Conservation (phyloP, 257 asterid species). For the Verbascum thapsus region DNA sequence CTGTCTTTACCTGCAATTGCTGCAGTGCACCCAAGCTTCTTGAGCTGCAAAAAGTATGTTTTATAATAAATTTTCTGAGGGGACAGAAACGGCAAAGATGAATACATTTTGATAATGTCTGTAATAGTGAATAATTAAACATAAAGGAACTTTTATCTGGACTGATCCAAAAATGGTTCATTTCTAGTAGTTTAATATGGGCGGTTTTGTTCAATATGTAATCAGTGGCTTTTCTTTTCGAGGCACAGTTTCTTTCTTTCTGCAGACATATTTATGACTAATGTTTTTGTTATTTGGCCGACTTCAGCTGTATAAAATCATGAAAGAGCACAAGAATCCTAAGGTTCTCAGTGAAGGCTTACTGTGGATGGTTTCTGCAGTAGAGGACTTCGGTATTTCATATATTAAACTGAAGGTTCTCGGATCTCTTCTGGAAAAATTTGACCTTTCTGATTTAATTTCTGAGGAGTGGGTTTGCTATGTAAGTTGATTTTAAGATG, state of each 20-base stretch:
- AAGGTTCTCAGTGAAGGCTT: slow-evolving; percentile 98
- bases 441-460: slow-evolving; percentile 22
- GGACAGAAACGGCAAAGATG: neutral
- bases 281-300: slow-evolving; percentile 20
- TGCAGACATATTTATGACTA: slow-evolving; percentile 11
- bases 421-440: slow-evolving; percentile 10
- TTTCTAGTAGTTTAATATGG: neutral
- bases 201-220: neutral
- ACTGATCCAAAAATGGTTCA: neutral
- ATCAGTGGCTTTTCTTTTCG: neutral
- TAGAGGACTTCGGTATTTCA: slow-evolving; percentile 89
- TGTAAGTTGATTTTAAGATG: slow-evolving; percentile 10
- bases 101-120: slow-evolving; percentile 15
- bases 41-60: neutral
- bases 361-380: slow-evolving; percentile 90
- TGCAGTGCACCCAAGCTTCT: slow-evolving; percentile 1
- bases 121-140: slow-evolving; percentile 1
- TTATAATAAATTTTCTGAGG: neutral
- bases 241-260: neutral
- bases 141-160: neutral
- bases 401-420: slow-evolving; percentile 80
- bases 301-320: slow-evolving; percentile 77
- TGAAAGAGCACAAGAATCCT: slow-evolving; percentile 99
- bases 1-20: no score
- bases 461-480: neutral